A percentile compares a stretch with the other conserved stretches of the same genome.
These are phyloP conservation scores for Microcera coccophila DNA, from an alignment of 2,329 filamentous ascomycete species.

Conservation along the genomic window DNA sequence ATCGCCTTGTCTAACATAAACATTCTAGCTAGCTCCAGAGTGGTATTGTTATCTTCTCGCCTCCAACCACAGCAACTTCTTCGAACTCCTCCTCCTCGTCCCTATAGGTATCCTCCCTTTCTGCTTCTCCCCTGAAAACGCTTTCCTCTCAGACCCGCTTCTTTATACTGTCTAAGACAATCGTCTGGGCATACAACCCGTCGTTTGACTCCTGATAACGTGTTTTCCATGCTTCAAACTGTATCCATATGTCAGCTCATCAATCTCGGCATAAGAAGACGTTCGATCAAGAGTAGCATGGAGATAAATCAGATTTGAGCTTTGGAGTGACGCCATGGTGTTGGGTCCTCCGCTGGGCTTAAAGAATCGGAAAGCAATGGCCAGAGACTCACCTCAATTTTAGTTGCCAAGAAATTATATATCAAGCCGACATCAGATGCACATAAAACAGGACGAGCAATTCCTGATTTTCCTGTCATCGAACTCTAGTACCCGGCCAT, in stretches of 20 bases:
- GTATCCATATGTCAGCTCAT: slow-evolving; percentile 2
- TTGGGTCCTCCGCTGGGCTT: slow-evolving; percentile 24
- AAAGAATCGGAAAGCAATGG: not conserved
- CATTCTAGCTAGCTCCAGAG: no score
- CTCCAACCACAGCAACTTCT: slow-evolving; percentile 1
- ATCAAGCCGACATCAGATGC: slow-evolving; percentile 30
- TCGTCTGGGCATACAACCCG: not conserved
- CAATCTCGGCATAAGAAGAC: slow-evolving; percentile 7
- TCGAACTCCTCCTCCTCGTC: not conserved
- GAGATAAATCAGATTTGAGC: not conserved
- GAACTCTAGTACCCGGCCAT: not conserved
- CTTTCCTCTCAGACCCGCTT: not conserved
- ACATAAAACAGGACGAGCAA: slow-evolving; percentile 34
- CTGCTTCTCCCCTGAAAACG: not conserved
- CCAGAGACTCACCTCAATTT: slow-evolving; percentile 20
- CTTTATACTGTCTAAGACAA: not conserved
- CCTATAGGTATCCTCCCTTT: not conserved
- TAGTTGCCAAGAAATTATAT: slow-evolving; percentile 33
- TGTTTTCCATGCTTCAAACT: not conserved
- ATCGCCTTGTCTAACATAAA: no score
- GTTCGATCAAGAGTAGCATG: slow-evolving; percentile 10
- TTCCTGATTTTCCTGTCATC: slow-evolving; percentile 22
- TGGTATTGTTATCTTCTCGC: not conserved
- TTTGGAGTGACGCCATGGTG: slow-evolving; percentile 12
- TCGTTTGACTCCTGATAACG: not conserved